These are phyloP conservation scores for Auxenochlorella pyrenoidosa DNA, from an alignment of 139 green algal genomes.

Conservation along the genomic window DNA sequence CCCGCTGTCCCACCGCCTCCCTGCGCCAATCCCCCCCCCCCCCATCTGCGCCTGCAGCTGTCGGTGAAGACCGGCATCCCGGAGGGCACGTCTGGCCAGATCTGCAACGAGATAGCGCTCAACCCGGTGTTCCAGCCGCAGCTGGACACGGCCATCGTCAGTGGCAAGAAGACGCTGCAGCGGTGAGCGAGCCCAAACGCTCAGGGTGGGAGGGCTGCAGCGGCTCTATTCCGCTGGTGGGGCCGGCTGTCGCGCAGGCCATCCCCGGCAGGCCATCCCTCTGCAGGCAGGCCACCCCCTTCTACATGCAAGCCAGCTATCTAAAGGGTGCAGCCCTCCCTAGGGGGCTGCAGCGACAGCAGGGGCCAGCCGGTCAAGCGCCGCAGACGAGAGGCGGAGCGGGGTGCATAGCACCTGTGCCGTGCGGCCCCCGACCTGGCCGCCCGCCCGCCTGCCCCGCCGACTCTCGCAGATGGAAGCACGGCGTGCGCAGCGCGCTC, in stretches of 20 bases:
- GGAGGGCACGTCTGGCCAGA: slow-evolving; percentile 45
- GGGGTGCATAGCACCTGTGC: background rate
- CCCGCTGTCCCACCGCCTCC: too few relatives aligned
- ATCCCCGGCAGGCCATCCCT: too few relatives aligned
- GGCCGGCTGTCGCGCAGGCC: too few relatives aligned
- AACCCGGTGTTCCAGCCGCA: slow-evolving; percentile 40
- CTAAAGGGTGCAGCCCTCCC: too few relatives aligned
- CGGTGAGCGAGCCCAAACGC: too few relatives aligned
- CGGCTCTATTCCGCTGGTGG: too few relatives aligned
- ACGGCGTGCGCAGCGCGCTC: slow-evolving; percentile 53
- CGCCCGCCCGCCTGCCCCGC: background rate
- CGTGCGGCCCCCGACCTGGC: too few relatives aligned
- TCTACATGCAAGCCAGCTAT: too few relatives aligned
- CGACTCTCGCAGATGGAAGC: slow-evolving; percentile 51
- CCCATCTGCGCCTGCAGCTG: slow-evolving; percentile 14
- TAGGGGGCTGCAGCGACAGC: too few relatives aligned
- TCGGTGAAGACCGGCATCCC: slow-evolving; percentile 5
- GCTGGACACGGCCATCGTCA: slow-evolving; percentile 55
- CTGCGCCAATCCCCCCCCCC: background rate
- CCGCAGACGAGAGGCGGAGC: background rate
- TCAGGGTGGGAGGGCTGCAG: too few relatives aligned
- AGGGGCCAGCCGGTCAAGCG: background rate
- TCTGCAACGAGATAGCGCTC: slow-evolving; percentile 37
- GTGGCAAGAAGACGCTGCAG: slow-evolving; percentile 56
- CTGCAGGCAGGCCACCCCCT: too few relatives aligned